Conservation (phyloP, 305 asterid genomes). For the Solanum hybrid region DNA sequence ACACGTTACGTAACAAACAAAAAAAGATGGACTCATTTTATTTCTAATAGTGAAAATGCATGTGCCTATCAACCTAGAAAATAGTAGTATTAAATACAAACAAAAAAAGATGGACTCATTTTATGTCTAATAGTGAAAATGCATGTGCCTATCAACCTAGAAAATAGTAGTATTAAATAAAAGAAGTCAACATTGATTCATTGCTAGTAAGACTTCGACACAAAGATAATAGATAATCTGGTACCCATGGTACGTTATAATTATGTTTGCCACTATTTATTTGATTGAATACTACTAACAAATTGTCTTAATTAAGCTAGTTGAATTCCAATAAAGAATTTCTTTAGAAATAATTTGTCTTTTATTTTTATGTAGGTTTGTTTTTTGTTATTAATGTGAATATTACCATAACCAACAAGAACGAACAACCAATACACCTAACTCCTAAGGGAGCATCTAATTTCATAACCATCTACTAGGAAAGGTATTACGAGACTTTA, state of each 20-base stretch:
- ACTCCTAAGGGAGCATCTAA: neutral
- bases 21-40: neutral
- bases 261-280: neutral
- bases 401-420: neutral
- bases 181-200: neutral
- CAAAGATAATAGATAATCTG: neutral
- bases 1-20: neutral
- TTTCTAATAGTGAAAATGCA: neutral
- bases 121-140: too few relatives aligned
- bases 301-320: neutral
- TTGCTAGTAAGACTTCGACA: neutral
- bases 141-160: too few relatives aligned
- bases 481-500: too few relatives aligned
- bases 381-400: neutral
- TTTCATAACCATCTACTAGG: neutral
- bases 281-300: neutral
- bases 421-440: neutral
- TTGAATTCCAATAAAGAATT: neutral
- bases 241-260: neutral
- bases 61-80: neutral
- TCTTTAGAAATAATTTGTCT: too few relatives aligned
- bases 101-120: too few relatives aligned
- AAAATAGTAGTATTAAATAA: too few relatives aligned
- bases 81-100: too few relatives aligned
- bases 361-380: neutral